Evolutionary conservation across 768 basidiomycete genomes (phyloP).

Genomic region (Mycena haematopus): DNA sequence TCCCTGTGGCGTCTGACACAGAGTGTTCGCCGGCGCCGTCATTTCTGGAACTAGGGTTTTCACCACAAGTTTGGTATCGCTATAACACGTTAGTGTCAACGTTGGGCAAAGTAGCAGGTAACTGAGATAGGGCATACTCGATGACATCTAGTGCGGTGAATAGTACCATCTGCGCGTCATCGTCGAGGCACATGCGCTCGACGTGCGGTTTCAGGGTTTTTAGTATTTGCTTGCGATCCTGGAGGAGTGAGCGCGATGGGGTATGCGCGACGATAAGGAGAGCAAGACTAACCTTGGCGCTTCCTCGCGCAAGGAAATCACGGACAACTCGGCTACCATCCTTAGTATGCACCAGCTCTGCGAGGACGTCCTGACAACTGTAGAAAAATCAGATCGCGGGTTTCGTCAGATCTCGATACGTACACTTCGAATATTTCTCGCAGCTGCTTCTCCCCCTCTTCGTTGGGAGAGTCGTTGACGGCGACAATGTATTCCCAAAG

Average conservation of each 20-base stretch:
- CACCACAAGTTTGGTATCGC: conserved; percentile 88
- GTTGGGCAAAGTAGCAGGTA: neutral
- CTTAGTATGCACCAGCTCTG: conserved; percentile 94
- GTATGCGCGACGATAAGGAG: neutral
- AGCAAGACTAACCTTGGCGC: conserved; percentile 68
- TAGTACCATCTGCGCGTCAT: conserved; percentile 88
- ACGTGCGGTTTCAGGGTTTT: conserved; percentile 91
- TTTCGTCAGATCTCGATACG: conserved; percentile 20
- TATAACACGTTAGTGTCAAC: conserved; percentile 38
- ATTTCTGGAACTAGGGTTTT: conserved; percentile 83
- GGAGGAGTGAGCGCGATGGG: neutral
- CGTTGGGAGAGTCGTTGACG: conserved; percentile 61
- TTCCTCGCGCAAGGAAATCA: conserved; percentile 82
- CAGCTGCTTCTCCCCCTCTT: conserved; percentile 76
- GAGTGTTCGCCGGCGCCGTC: conserved; percentile 57
- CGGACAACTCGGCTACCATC: conserved; percentile 88
- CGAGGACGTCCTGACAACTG: conserved; percentile 83
- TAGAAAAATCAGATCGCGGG: conserved; percentile 2
- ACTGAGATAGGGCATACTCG: conserved; percentile 69
- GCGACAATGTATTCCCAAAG: conserved; percentile 85
- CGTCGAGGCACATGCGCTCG: conserved; percentile 85
- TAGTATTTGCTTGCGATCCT: conserved; percentile 92
- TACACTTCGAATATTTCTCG: conserved; percentile 85
- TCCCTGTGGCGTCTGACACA: conserved; percentile 72
- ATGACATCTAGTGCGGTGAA: conserved; percentile 91